Conservation (phyloP, 2,329 filamentous ascomycete species). For the Stagonosporopsis tanaceti region DNA sequence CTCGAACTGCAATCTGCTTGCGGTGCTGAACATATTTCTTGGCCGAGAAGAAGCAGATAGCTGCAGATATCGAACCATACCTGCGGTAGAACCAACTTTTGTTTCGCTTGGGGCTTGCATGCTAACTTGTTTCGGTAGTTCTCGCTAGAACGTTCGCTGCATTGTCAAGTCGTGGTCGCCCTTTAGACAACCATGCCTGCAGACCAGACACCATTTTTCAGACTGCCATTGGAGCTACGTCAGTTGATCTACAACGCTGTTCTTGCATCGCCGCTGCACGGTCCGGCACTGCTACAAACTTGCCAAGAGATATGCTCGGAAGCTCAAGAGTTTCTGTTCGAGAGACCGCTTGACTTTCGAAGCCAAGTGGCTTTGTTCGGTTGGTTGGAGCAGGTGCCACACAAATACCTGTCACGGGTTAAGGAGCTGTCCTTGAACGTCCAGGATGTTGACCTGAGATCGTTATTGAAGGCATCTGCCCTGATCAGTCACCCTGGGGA, state of each 20-base stretch:
- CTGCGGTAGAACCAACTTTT: slow-evolving; percentile 1
- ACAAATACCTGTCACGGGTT: slow-evolving; percentile 27
- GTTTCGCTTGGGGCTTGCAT: neutral
- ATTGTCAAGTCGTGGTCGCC: neutral
- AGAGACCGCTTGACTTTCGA: slow-evolving; percentile 37
- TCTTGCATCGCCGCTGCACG: slow-evolving; percentile 26
- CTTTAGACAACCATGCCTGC: neutral
- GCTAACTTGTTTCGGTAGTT: slow-evolving; percentile 8
- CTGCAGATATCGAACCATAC: slow-evolving; percentile 1
- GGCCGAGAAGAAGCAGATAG: neutral
- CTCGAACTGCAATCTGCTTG: neutral
- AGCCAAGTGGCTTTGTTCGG: slow-evolving; percentile 30
- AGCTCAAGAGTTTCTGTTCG: slow-evolving; percentile 41
- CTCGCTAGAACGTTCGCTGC: neutral
- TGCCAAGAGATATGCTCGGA: slow-evolving; percentile 41
- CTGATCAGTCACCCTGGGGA: slow-evolving; percentile 4
- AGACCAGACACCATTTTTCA: slow-evolving; percentile 21
- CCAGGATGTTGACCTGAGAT: slow-evolving; percentile 40
- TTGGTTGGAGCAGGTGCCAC: slow-evolving; percentile 33
- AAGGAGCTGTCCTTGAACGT: slow-evolving; percentile 32
- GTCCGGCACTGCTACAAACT: slow-evolving; percentile 31
- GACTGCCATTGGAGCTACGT: slow-evolving; percentile 43
- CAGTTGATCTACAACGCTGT: slow-evolving; percentile 40
- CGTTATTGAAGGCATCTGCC: slow-evolving; percentile 25
- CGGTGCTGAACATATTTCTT: neutral